A percentile compares a stretch with the other conserved stretches of the same genome.
These are phyloP conservation scores for Sporobolomyces roseus DNA, from an alignment of 768 basidiomycete genomes.

Conservation along the genomic window DNA sequence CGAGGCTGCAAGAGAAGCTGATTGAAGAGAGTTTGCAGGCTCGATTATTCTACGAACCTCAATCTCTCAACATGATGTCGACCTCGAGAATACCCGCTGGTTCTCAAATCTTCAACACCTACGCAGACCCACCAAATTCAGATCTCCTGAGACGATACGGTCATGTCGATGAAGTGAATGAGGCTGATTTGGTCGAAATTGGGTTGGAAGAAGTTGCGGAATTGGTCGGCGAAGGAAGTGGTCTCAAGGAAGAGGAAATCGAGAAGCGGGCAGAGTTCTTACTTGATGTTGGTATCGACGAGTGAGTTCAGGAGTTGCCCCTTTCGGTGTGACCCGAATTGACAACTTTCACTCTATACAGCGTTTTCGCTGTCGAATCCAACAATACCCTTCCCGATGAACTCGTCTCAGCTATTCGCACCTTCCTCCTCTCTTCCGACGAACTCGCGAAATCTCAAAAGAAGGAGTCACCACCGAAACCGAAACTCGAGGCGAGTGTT, in stretches of 20 bases:
- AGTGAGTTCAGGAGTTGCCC: slow-evolving; percentile 54
- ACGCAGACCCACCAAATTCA: slow-evolving; percentile 85
- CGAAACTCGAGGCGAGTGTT: slow-evolving; percentile 57
- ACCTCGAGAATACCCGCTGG: slow-evolving; percentile 70
- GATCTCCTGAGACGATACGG: slow-evolving; percentile 93
- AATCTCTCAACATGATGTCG: slow-evolving; percentile 69
- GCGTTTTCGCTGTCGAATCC: slow-evolving; percentile 59
- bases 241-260: slow-evolving; percentile 44
- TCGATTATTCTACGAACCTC: slow-evolving; percentile 73
- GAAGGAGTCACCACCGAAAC: slow-evolving; percentile 72
- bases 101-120: slow-evolving; percentile 96
- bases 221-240: slow-evolving; percentile 28
- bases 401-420: slow-evolving; percentile 62
- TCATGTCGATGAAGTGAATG: slow-evolving; percentile 65
- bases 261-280: slow-evolving; percentile 82
- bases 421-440: slow-evolving; percentile 58
- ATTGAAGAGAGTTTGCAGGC: slow-evolving; percentile 55
- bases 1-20: background rate
- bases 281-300: slow-evolving; percentile 83
- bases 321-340: too few species aligned
- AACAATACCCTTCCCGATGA: slow-evolving; percentile 56
- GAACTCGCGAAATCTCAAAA: slow-evolving; percentile 62
- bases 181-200: slow-evolving; percentile 44
- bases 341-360: slow-evolving; percentile 42
- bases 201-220: slow-evolving; percentile 41